Base-by-base conservation (phyloP, 768 basidiomycete species). In the Pholiota microspora region DNA sequence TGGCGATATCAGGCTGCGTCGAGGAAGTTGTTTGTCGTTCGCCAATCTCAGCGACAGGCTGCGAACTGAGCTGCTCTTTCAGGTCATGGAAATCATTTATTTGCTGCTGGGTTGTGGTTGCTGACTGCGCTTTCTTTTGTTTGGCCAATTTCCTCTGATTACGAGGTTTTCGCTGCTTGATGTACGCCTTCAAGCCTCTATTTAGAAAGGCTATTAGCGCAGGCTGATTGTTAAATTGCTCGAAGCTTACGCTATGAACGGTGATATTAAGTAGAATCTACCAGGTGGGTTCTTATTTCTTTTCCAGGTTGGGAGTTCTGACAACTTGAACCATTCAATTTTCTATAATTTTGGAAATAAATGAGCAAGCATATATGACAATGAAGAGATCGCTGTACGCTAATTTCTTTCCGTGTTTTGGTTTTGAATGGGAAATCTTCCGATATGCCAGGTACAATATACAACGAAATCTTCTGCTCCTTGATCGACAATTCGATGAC, bases 341-440 rank as follows among this genome's bases (percentile, higher is more conserved):
- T 92, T 92, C 95, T 98, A 10, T n/a, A 29, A 34, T 28, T 15
- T 29, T 34, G 51, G n/a, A n/a, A n/a, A n/a, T n/a, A 40, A 34
- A 58, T 55, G 58, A 59, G 62, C 59, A 66, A 51, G 28, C 54
- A 49, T 57, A 34, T 63, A 50, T 27, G 32, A 29, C 9, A 31
- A 35, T 31, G 40, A 49, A 45, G 25, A 51, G 45, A 59, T 7
- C 55, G 42, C 40, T 85, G 65, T 77, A 97, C 95, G 66, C 94
- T 96, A 62, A 99, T 99, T 77, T 99, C 97, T 72, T 98, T 99
- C 53, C 96, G 79, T 1, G 97, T 99, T 70, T 89, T 88, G 4
- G 97, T 97, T 71, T 89, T 82, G 74, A 99, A 99, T 2, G 79
- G 77, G 59, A 85, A 94, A 63, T 90, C 85, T 71, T 98, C 94